Conservation (phyloP, 1,139 yeast species). For the Hyphopichia wangnamkhiaoensis region DNA sequence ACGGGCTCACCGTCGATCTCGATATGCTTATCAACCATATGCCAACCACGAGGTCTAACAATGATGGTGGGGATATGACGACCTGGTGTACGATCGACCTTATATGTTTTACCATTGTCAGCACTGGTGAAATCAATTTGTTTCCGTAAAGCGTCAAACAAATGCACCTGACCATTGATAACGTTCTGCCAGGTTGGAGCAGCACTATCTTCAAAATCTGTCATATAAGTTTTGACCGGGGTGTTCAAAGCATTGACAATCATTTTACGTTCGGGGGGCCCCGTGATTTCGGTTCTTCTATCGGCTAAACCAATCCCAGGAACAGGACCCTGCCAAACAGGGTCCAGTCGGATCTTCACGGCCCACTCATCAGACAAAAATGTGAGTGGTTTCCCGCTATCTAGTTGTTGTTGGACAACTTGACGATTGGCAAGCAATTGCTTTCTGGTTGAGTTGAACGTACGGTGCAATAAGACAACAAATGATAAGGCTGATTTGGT, state of each 20-base stretch:
- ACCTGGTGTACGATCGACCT: constrained; percentile 10
- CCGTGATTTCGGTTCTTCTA: constrained; percentile 21
- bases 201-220: constrained; percentile 19
- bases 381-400: constrained; percentile 13
- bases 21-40: constrained; percentile 20
- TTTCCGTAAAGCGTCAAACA: constrained; percentile 17
- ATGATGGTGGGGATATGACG: constrained; percentile 15
- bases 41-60: constrained; percentile 23
- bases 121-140: constrained; percentile 15
- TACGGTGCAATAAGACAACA: constrained; percentile 16
- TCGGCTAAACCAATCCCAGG: constrained; percentile 17
- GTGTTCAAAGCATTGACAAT: constrained; percentile 20
- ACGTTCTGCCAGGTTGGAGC: constrained; percentile 20
- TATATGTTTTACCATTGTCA: constrained; percentile 14
- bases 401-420: constrained; percentile 13
- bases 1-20: constrained; percentile 18
- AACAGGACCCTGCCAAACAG: constrained; percentile 17
- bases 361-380: constrained; percentile 12
- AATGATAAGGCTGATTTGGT: constrained; percentile 16
- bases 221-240: constrained; percentile 19
- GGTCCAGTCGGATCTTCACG: constrained; percentile 11
- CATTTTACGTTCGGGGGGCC: constrained; percentile 22
- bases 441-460: constrained; percentile 15
- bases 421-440: constrained; percentile 14
- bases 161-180: constrained; percentile 18